phyloP scores from a whole-genome alignment of 139 green algal species.

The Eudorina sp. region DNA sequence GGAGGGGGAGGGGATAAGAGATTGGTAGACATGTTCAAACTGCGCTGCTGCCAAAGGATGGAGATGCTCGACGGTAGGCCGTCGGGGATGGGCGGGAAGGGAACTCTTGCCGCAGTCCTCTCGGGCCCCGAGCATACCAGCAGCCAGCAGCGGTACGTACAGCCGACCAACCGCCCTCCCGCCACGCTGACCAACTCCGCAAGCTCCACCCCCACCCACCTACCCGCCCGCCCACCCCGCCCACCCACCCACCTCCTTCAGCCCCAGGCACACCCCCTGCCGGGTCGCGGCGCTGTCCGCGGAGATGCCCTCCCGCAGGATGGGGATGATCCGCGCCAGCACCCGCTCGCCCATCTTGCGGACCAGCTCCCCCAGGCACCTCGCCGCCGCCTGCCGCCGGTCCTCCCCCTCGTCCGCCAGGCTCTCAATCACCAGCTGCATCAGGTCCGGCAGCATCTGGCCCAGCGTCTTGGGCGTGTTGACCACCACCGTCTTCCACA shows the following conservation, averaged over 20 bases:
- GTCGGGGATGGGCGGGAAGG: too few relatives aligned
- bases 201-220: too few relatives aligned
- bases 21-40: too few relatives aligned
- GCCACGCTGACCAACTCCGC: too few relatives aligned
- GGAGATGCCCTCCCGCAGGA: slow-evolving; percentile 82
- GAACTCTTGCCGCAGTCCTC: too few relatives aligned
- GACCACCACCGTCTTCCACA: slow-evolving; percentile 97
- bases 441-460: slow-evolving; percentile 90
- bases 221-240: too few relatives aligned
- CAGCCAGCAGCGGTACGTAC: too few relatives aligned
- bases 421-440: slow-evolving; percentile 82
- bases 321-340: slow-evolving; percentile 91
- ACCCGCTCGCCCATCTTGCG: slow-evolving; percentile 97
- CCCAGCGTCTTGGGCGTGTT: slow-evolving; percentile 96
- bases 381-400: slow-evolving; percentile 65
- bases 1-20: too few relatives aligned
- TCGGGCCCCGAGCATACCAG: too few relatives aligned
- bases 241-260: slow-evolving; percentile 61
- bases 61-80: too few relatives aligned
- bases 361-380: slow-evolving; percentile 95
- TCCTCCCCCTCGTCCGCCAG: slow-evolving; percentile 75
- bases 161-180: too few relatives aligned
- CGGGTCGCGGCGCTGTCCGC: slow-evolving; percentile 51
- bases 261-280: slow-evolving; percentile 81
- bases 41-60: too few relatives aligned